Evolutionary conservation across 495 filamentous ascomycete genomes (phyloP).

Genomic region (Penicillium atrosanguineum): DNA sequence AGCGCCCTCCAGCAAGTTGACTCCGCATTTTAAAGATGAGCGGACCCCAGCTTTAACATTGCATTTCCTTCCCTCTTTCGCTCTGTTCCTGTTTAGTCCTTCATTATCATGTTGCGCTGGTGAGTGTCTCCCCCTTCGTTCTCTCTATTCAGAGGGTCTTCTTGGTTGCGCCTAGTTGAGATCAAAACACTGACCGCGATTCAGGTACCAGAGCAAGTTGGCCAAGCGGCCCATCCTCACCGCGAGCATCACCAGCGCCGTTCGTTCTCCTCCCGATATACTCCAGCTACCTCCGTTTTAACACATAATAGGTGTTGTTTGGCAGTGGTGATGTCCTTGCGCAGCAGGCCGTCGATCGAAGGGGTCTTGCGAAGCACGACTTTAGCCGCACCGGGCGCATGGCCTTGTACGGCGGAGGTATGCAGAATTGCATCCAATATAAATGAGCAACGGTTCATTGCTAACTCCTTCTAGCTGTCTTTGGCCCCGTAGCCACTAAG

Average conservation of each 20-base stretch:
- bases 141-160: neutral
- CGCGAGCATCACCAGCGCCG: constrained; percentile 79
- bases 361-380: constrained; percentile 77
- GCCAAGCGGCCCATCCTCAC: constrained; percentile 81
- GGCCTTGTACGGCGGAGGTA: constrained; percentile 89
- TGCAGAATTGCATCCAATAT: constrained; percentile 8
- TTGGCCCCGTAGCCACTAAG: constrained; percentile 84
- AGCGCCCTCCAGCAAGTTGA: constrained; percentile 10
- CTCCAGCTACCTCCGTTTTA: neutral
- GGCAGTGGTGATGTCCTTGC: constrained; percentile 86
- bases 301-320: constrained; percentile 68
- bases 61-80: neutral
- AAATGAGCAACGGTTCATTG: constrained; percentile 3
- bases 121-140: constrained; percentile 8
- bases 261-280: constrained; percentile 29
- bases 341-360: constrained; percentile 89
- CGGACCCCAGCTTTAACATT: constrained; percentile 1
- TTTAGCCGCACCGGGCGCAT: constrained; percentile 79
- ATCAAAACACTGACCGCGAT: constrained; percentile 7
- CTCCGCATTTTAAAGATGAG: constrained; percentile 32
- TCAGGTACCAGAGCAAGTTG: constrained; percentile 86
- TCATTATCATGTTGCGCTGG: constrained; percentile 43
- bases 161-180: too few relatives aligned
- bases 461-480: constrained; percentile 57
- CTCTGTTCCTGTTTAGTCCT: neutral